Evolutionary conservation across 345 rosid species (phyloP), one percentile per base, ranked within the genome.

Genomic region (Gossypium rotundifolium): DNA sequence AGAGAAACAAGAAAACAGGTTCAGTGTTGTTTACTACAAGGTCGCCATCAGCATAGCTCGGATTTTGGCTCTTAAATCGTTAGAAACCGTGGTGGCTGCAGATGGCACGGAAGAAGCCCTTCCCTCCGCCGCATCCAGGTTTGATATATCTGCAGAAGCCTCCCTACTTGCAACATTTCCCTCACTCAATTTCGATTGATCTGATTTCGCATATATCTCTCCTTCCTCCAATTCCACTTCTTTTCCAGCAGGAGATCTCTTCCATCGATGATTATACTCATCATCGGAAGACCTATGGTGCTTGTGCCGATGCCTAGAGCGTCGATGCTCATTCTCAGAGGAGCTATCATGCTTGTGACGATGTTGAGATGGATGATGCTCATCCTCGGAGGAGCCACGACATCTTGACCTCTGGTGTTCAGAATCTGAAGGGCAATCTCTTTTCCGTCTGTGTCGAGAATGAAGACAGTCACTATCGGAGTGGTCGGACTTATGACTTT

Each of bases 11-110:
- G 57, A 7, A 54, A 11, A 51, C 67, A 72, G 4, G 22, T 14
- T 16, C 45, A 9, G 3, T 16, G 40, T 14, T 48, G 72, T 22
- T 68, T 9, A 27, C 84, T 81, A 91, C 83, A 93, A 77, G 48
- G 92, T 92, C 27, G 88, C 91, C 86, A 91, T 88, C 78, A 94
- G 79, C 98, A 95, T 93, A 64, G 99, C 99, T 70, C 97, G 91
- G 64, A 95, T 88, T 86, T 93, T 95, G 64, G 99, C 98, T 81
- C 98, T 85, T 65, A 95, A 87, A 18, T 93, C 98, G 61, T 91
- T 86, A 4, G 94, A 78, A 44, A 91, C 88, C 23, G 87, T 81
- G 61, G 86, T 55, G 33, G 85, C 57, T 42, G 86, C 85, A 2
- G 81, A 60, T 0, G 86, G 85, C 54, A 74, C 80, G 33, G 86